Conservation (phyloP, 1,284 basidiomycete genomes). For the Sphaerobolus stellatus region DNA sequence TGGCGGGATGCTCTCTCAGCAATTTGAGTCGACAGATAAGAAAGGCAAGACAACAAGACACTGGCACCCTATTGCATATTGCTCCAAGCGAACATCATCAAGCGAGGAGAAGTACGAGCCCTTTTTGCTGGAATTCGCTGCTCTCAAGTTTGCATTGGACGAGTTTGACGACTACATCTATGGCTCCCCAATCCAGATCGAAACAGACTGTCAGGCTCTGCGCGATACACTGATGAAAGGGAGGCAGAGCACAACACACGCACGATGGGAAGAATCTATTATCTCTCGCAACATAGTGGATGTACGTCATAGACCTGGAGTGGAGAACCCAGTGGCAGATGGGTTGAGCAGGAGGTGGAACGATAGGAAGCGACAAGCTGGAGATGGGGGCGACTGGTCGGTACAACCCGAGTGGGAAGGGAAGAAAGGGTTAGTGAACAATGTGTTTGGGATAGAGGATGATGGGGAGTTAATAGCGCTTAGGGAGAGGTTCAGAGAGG, state of each 20-base stretch:
- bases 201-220: constrained; percentile 22
- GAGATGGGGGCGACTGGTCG: neutral
- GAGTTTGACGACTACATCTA: constrained; percentile 16
- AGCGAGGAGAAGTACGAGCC: constrained; percentile 19
- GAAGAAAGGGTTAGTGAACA: constrained; percentile 3
- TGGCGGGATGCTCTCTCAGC: constrained; percentile 24
- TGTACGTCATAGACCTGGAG: constrained; percentile 9
- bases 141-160: constrained; percentile 20
- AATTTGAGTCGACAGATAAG: neutral
- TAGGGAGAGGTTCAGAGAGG: constrained; percentile 9
- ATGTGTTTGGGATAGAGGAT: constrained; percentile 7
- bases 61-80: constrained; percentile 18
- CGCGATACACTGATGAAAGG: constrained; percentile 15
- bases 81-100: constrained; percentile 18
- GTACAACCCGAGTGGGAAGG: constrained; percentile 11
- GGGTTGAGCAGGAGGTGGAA: neutral
- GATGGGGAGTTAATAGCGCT: constrained; percentile 1
- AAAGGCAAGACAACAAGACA: neutral
- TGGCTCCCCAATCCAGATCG: constrained; percentile 17
- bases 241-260: neutral
- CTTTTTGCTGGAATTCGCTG: constrained; percentile 21
- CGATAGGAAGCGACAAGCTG: neutral
- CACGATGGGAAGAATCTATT: neutral
- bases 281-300: constrained; percentile 6
- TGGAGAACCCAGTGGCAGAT: constrained; percentile 6